Base-by-base conservation (phyloP, 2,329 filamentous ascomycete species). In the Claviceps lovelessii region DNA sequence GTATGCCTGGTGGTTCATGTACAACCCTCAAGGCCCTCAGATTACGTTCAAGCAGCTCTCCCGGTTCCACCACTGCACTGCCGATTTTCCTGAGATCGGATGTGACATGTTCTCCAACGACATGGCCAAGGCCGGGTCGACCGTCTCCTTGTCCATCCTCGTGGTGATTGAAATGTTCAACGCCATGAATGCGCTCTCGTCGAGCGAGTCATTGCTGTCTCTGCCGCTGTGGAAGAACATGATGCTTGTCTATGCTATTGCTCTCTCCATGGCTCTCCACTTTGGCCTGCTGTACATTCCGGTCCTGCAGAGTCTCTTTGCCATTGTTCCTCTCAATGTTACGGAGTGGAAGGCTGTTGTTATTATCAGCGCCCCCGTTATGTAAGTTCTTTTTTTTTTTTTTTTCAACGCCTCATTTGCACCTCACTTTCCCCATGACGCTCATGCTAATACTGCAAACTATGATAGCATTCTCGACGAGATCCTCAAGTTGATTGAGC, bases 1-100 rank as follows among this genome's bases (percentile, higher is more conserved):
- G 49, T 98, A 98, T 67, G 91, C 89, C n/a, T 98, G 93, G 93
- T 98, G 90, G 88, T 98, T 97, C 77, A 90, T 98, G 86, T 95
- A 86, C 76, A 91, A 97, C 74, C 73, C 83, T 9, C 82, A 84
- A 61, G 93, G 93, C 0, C 93, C 93, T 29, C 88, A 95, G 69
- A 95, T 98, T 71, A 83, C 77, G 59, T 95, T 97, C 74, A 86
- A 80, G 69, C 88, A 98, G 68, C 76, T 98, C 61, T 77, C 86
- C 29, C 86, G 94, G 73, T 98, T 97, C 83, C 93, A 98, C 74
- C 84, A 85, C 67, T 98, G 93, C 80, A 85, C 85, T 0, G 65
- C 86, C 17, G 77, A 89, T 56, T 97, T 95, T 74, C 81, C 90
- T 0, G 85, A 91, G 63, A 88, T 97, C 63, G 90, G 89, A 53